Evolutionary conservation across 495 filamentous ascomycete genomes (phyloP), one percentile per base, ranked within the genome.

Genomic region (Aspergillus carlsbadensis): DNA sequence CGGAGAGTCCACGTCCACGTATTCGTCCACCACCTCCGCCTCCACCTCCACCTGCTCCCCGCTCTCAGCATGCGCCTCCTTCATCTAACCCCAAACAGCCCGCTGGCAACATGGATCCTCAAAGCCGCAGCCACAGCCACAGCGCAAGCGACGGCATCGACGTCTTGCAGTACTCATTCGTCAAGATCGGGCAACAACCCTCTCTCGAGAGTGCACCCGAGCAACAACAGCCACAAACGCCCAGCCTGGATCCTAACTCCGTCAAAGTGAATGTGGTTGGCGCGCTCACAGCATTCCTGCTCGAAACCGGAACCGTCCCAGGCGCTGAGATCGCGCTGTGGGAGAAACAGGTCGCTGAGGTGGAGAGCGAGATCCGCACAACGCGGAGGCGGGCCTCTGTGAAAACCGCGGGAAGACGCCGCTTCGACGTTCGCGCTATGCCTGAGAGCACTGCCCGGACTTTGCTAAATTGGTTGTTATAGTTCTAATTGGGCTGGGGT

Each of bases 311-410:
- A 36, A 59, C 57, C 22, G 57, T 47, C 24, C 51, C 57, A 53
- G 57, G 18, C 13, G 55, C 33, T n/a, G 58, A 81, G 61, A 48
- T 75, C 34, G 1, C 57, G 42, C 48, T 22, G 22, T 59, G 36
- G 35, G 57, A 59, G 34, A 55, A 42, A 54, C 50, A 46, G 43
- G 1, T 59, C 43, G 57, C n/a, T 6, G 37, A 41, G 37, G 37
- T 41, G 17, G 37, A 41, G 37, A 41, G 37, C 6, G 37, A 41
- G 10, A 37, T 37, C n/a, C 35, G 35, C 37, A 41, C 17, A 17
- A 6, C 11, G 11, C 11, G 11, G 35, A n/a, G 37, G 37, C 37
- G 37, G 17, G 37, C 15, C 17, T 41, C 37, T 7, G 8, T 41
- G n/a, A 15, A 15, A 37, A 17, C 6, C 37, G 6, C 37, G 17